A percentile compares a stretch with the other conserved stretches of the same genome.
Conservation (phyloP, 176 grass and related monocot species). For the Carex scoparia region DNA sequence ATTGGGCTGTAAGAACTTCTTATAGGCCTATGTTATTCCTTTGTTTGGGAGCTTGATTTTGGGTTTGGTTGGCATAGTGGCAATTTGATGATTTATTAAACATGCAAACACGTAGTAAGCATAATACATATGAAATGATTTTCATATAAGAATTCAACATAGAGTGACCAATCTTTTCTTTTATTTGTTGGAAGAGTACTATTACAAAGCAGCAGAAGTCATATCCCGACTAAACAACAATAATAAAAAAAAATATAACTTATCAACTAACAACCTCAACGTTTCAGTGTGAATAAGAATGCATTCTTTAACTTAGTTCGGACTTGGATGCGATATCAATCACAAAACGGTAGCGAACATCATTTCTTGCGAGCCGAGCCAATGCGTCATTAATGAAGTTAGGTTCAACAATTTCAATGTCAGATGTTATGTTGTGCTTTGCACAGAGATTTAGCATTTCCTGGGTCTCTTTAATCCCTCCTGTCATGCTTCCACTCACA, state of each 20-base stretch:
- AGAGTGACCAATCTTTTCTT: neutral
- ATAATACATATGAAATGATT: neutral
- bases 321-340: slow-evolving; percentile 38
- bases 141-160: neutral
- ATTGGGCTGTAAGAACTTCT: neutral
- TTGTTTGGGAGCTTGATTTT: neutral
- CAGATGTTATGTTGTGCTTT: slow-evolving; percentile 52
- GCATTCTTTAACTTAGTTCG: slow-evolving; percentile 18
- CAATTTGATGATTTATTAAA: neutral
- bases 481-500: slow-evolving; percentile 71
- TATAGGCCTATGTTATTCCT: neutral
- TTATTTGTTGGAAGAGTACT: neutral
- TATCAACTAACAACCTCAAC: neutral
- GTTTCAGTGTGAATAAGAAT: neutral
- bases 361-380: slow-evolving; percentile 50
- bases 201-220: neutral
- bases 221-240: neutral
- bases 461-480: slow-evolving; percentile 73
- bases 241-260: neutral
- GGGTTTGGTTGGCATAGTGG: neutral
- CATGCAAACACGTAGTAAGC: neutral
- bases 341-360: slow-evolving; percentile 83
- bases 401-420: slow-evolving; percentile 58
- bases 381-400: slow-evolving; percentile 58
- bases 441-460: slow-evolving; percentile 84